Base-by-base conservation (phyloP, 805 yeast species). In the Candida gorgasii region DNA sequence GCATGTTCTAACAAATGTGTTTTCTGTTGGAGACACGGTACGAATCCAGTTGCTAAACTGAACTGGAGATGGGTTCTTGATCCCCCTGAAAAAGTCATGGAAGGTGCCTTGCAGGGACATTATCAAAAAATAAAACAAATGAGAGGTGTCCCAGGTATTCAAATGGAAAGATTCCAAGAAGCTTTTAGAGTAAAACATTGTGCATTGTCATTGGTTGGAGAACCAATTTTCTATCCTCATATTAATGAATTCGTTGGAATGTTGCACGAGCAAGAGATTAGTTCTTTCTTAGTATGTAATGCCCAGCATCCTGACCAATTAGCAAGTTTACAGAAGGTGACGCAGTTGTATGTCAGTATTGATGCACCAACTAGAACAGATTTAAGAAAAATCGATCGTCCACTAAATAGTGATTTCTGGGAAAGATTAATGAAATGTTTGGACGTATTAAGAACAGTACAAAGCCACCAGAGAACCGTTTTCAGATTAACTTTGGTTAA, bases 21-120 rank as follows among this genome's bases (percentile, higher is more conserved):
- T 4, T 89, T 89, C 58, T 89, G 97, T 67, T 89, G 97, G 97
- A 78, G 97, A 61, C 97, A 89, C 63, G 97, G 97, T 37, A 89
- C 97, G 2, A 90, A 89, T 57, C 97, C 97, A 0, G 97, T 90
- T 1, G 96, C 96, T 13, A 89, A 95, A 20, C 84, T 84, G 46
- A 70, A 69, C 48, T 89, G 97, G 97, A 73, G 97, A 55, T 89
- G 97, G 97, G 92, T 89, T 55, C 86, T 89, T 11, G 97, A 89
- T 62, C 82, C 84, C 15, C 97, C 97, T 0, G 90, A 87, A 52
- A 82, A 72, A 46, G 87, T 89, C 39, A 59, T 89, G 43, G 79
- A 86, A 35, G 96, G 96, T 20, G 97, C 97, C 0, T 64, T 89
- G 34, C 80, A 76, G 49, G 96, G 96, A 3, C 97, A 89, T 60